Base-by-base conservation (phyloP, 176 grass and related monocot genomes). In the Oryza longistaminata region DNA sequence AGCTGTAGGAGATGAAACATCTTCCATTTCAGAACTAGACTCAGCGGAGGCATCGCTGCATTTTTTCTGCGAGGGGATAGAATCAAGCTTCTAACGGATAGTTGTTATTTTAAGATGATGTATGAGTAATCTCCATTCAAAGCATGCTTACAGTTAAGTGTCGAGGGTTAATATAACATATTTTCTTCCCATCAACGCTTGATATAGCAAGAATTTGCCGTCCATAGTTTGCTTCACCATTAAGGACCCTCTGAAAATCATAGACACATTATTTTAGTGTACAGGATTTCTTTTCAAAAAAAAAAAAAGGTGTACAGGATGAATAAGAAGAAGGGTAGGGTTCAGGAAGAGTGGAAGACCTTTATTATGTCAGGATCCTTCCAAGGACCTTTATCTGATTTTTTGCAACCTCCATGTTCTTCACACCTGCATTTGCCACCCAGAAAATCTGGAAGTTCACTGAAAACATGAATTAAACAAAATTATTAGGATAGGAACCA, bases 341-440 rank as follows among this genome's bases (percentile, higher is more conserved):
- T 62, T 9, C 21, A 62, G 26, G 31, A 79, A 37, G 27, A 70
- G 7, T 24, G 39, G 66, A 24, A 86, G 42, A 98, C 96, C 91
- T 94, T 93, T 62, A 94, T 84, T 80, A 96, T 96, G 77, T 83
- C 75, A 68, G 93, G 91, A 70, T 99, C 89, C 71, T 87, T 95
- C 93, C 96, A 99, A 75, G 93, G 96, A 37, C 96, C 96, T 87
- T 83, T 87, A 81, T 95, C 90, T 71, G 96, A 99, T 90, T 82
- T 96, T 55, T 69, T 85, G 82, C 96, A 99, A 79, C 91, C 96
- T 73, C 93, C 96, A 87, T 90, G 74, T 55, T 92, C 91, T 83
- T 89, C 76, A 84, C 96, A 99, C 62, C 81, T 94, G 82, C 96
- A 99, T 82, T 80, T 87, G 49, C 93, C 96, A 62, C 96, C 96